A percentile compares a stretch with the other conserved stretches of the same genome.
These are phyloP conservation scores for Aegilops bicornis DNA, from an alignment of 176 grass and related monocot species.

Conservation along the genomic window DNA sequence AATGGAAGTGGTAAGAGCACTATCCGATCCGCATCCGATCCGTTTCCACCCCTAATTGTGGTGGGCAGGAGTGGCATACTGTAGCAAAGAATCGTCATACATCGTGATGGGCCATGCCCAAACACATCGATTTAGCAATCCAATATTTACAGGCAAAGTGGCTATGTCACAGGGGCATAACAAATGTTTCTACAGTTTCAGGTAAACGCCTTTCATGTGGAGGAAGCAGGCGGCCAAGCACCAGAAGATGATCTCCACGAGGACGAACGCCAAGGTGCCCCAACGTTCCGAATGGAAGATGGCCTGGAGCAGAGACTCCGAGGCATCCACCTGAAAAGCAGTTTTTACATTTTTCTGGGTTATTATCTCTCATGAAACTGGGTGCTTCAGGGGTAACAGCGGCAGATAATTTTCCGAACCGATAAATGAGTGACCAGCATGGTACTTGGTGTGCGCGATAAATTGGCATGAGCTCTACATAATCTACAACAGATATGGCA, in stretches of 20 bases:
- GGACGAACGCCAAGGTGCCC: conserved; percentile 76
- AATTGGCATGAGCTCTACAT: background rate
- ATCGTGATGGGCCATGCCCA: background rate
- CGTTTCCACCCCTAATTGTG: too few relatives aligned
- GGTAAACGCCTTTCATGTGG: conserved; percentile 73
- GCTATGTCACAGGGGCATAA: too few relatives aligned
- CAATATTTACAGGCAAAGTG: background rate
- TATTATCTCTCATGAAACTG: background rate
- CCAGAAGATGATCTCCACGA: conserved; percentile 86
- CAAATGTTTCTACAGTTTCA: conserved; percentile 58
- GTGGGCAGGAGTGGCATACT: too few relatives aligned
- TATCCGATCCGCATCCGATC: too few relatives aligned
- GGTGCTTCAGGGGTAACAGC: background rate
- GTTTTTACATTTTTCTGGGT: background rate
- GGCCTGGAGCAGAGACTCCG: conserved; percentile 56
- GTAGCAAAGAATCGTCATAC: background rate
- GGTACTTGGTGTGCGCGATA: background rate
- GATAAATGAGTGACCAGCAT: background rate
- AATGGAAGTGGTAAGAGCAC: too few relatives aligned
- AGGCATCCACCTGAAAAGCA: conserved; percentile 61
- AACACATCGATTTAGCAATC: too few relatives aligned
- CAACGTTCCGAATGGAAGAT: conserved; percentile 63
- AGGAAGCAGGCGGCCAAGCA: conserved; percentile 64
- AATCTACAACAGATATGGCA: background rate
- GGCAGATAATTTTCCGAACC: background rate